Evolutionary conservation across 202 grass and related monocot species (phyloP).

Genomic region (Hordeum pubiflorum): DNA sequence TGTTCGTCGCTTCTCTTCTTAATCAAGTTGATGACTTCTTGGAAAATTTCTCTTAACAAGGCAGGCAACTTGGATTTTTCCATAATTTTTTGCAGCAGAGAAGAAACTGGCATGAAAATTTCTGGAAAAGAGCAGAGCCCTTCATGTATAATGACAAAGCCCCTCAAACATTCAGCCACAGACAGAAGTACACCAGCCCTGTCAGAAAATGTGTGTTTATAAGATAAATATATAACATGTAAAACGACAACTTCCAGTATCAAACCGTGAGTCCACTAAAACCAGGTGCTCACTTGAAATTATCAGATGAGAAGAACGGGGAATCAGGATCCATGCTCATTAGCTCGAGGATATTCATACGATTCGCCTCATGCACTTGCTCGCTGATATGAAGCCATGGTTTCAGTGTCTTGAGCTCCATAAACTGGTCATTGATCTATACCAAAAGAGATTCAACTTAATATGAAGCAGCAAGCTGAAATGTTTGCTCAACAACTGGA

Average conservation of each 20-base stretch:
- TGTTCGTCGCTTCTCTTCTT: slow-evolving; percentile 58
- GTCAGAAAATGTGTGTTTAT: slow-evolving; percentile 12
- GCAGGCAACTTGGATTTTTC: slow-evolving; percentile 40
- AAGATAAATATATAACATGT: slow-evolving; percentile 15
- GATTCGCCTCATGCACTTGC: slow-evolving; percentile 37
- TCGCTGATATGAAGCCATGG: slow-evolving; percentile 61
- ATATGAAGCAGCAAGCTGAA: background rate
- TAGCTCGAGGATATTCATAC: slow-evolving; percentile 52
- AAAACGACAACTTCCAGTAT: background rate
- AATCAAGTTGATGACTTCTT: slow-evolving; percentile 65
- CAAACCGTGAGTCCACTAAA: background rate
- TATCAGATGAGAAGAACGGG: slow-evolving; percentile 53
- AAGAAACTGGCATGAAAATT: slow-evolving; percentile 74
- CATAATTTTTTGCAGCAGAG: slow-evolving; percentile 51
- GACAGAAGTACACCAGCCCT: slow-evolving; percentile 68
- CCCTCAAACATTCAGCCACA: slow-evolving; percentile 66
- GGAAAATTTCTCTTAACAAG: slow-evolving; percentile 43
- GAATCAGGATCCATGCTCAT: slow-evolving; percentile 57
- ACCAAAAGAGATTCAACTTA: slow-evolving; percentile 34
- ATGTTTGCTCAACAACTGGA: background rate
- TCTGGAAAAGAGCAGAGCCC: slow-evolving; percentile 66
- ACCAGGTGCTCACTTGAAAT: slow-evolving; percentile 57
- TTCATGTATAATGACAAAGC: slow-evolving; percentile 78
- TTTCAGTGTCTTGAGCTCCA: slow-evolving; percentile 67
- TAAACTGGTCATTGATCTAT: slow-evolving; percentile 56